Evolutionary conservation across 2,329 filamentous ascomycete genomes (phyloP), one percentile per base, ranked within the genome.

Genomic region (Cryphonectria radicalis): DNA sequence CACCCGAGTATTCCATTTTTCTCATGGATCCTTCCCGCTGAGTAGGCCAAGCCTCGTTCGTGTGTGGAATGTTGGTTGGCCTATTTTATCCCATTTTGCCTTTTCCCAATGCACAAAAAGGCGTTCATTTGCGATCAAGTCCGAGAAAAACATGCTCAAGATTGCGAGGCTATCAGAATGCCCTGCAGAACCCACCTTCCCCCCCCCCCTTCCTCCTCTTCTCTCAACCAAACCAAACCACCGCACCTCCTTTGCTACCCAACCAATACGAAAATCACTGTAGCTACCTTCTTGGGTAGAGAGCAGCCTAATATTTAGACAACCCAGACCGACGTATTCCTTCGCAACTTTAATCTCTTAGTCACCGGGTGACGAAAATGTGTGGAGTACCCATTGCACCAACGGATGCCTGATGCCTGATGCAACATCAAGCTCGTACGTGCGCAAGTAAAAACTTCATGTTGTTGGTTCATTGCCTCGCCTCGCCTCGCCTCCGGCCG

Each of bases 301-400:
- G 32, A 42, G 60, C 22, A n/a, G 62, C 62, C 62, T 64, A 64
- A 64, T 64, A 43, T 46, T 43, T 46, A 64, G 62, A 64, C 62
- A 46, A 43, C 42, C 62, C 28, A 42, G 62, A 64, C 62, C 62
- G 62, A 64, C 13, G 25, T 28, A 22, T 46, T 64, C n/a, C 37
- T 40, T 46, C 62, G 42, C 62, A 64, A 46, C 42, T 4, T 63
- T 19, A 46, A 17, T 6, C 59, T 10, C 10, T n/a, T 22, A 63
- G 60, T 25, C n/a, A 35, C 37, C 32, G 32, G 32, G 35, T 63
- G 60, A 42, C 60, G 8, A 63, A 63, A 2, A 57, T 32, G 53
- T 3, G 13, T 2, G 55, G 22, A 59, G 5, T 32, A 19, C 3
- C 2, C 35, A 19, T 59, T 35, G 28, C 55, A 14, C 28, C 25